Evolutionary conservation across 768 basidiomycete species (phyloP).

Genomic region (Coprinopsis cinerea): DNA sequence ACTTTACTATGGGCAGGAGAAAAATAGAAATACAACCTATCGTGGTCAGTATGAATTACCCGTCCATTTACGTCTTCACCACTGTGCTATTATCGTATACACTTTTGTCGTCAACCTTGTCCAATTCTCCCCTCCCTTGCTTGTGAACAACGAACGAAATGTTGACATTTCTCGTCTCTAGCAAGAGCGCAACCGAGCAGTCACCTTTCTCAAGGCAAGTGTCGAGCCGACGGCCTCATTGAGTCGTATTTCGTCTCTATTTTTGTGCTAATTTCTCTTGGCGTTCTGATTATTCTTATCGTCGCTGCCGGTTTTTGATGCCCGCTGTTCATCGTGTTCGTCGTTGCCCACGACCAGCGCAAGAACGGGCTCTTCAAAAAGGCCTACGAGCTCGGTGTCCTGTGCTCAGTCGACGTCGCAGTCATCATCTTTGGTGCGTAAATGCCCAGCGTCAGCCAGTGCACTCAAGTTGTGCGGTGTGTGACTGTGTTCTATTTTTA

Average conservation of each 20-base stretch:
- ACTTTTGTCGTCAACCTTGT: background rate
- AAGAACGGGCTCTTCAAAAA: constrained; percentile 91
- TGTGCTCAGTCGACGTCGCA: constrained; percentile 83
- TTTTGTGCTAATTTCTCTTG: constrained; percentile 46
- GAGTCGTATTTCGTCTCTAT: constrained; percentile 44
- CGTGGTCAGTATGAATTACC: background rate
- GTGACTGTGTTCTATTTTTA: constrained; percentile 39
- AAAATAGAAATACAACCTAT: constrained; percentile 4
- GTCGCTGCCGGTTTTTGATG: constrained; percentile 2
- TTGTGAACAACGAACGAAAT: background rate
- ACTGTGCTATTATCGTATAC: background rate
- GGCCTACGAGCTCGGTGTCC: constrained; percentile 85
- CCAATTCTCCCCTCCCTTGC: background rate
- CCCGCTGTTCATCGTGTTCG: constrained; percentile 9
- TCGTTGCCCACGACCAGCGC: constrained; percentile 41
- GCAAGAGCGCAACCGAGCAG: constrained; percentile 89
- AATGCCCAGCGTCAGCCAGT: constrained; percentile 4
- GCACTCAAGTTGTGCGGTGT: constrained; percentile 12
- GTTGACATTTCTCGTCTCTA: constrained; percentile 37
- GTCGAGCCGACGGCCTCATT: constrained; percentile 18
- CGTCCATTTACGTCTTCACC: background rate
- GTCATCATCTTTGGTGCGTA: constrained; percentile 71
- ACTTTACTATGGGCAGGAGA: background rate
- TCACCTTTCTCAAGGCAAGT: constrained; percentile 84
- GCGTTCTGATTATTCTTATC: constrained; percentile 31